Base-by-base conservation (phyloP, 2,329 filamentous ascomycete species). In the Penicillium sp. region DNA sequence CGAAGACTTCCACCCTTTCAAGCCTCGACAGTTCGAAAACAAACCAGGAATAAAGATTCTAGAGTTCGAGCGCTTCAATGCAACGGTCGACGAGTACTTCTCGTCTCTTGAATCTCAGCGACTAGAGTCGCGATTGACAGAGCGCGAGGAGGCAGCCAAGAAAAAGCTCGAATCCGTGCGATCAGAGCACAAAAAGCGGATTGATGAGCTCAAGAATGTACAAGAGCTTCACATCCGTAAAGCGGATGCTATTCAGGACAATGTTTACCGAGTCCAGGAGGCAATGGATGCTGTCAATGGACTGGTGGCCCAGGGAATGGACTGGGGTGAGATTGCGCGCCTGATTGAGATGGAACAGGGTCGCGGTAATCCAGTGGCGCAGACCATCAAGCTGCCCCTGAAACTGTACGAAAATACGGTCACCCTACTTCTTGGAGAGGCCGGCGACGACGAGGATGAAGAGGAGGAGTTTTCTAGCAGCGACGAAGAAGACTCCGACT, bases 101-200 rank as follows among this genome's bases (percentile, higher is more conserved):
- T 97, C 94, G 0, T 97, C 93, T 0, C 85, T 97, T 27, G 94
- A 99, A 76, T 91, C 93, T 0, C 93, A 97, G 72, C 96, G 91
- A 71, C 81, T 97, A 1, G 89, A 96, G 73, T 95, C 91, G 1
- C 84, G 87, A 53, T 78, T 97, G 5, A 86, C 86, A 4, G 93
- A 97, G 73, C 86, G 89, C 49, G 92, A 99, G 73, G 86, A 89
- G 21, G 82, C 84, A 4, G 94, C 94, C 3, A 90, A 88, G 75
- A 86, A 86, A 69, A 96, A 95, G 73, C 81, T 99, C 4, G 90
- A 96, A 38, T 84, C 89, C n/a, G 91, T 93, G 0, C 86, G 86
- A 67, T 82, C 86, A 53, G 93, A 97, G 64, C 94, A 99, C 66
- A 84, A 85, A 41, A 93, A 91, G 72, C 86, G 93, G 12, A 85